Evolutionary conservation across 164 flowering plant species (phyloP).

Genomic region (Aristolochia fimbriata): DNA sequence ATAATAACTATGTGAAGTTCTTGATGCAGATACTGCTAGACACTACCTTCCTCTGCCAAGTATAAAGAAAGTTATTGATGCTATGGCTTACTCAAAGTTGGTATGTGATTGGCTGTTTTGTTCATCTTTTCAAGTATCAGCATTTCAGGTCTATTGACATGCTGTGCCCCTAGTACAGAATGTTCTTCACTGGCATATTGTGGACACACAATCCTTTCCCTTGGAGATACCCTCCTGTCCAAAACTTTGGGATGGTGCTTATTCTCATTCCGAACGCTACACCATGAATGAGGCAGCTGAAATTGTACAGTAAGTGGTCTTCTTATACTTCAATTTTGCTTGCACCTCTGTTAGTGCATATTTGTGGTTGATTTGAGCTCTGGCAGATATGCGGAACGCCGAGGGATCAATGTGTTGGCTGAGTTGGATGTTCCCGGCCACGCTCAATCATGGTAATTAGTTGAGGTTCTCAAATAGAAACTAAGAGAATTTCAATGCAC

Average conservation of each 20-base stretch:
- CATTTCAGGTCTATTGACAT: background rate
- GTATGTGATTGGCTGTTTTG: conserved; percentile 23
- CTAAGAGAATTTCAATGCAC: background rate
- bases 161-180: conserved; percentile 33
- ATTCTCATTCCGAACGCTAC: conserved; percentile 58
- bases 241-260: conserved; percentile 83
- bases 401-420: conserved; percentile 73
- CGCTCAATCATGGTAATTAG: conserved; percentile 60
- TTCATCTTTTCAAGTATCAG: background rate
- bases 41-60: conserved; percentile 63
- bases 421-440: conserved; percentile 93
- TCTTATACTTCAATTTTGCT: background rate
- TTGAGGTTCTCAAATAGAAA: background rate
- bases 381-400: conserved; percentile 63
- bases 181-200: conserved; percentile 95
- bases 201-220: conserved; percentile 82
- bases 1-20: background rate
- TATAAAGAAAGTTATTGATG: conserved; percentile 78
- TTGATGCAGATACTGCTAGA: conserved; percentile 73
- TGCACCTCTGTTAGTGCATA: background rate
- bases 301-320: conserved; percentile 52
- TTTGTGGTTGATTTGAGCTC: background rate
- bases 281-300: conserved; percentile 73
- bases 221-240: conserved; percentile 90
- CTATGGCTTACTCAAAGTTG: conserved; percentile 86